A percentile compares a stretch with the other conserved stretches of the same genome.
Evolutionary conservation across 768 basidiomycete genomes (phyloP).

Genomic region (Tylopilus rubrobrunneus): DNA sequence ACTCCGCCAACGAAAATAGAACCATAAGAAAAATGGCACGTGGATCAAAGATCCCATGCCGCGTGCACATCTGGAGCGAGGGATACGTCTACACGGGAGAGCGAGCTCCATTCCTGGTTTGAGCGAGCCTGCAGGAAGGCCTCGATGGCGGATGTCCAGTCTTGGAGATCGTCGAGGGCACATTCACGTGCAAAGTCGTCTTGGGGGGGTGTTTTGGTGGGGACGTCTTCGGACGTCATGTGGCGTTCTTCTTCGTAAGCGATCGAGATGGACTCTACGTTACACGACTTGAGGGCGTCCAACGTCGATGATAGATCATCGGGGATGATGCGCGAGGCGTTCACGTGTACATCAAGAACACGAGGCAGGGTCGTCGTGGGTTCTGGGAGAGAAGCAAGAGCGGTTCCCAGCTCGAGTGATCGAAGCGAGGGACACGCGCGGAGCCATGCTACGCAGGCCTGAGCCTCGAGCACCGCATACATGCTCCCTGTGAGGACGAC

Average conservation of each 20-base stretch:
- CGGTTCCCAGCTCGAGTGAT: slow-evolving; percentile 19
- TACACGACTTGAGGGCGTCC: slow-evolving; percentile 13
- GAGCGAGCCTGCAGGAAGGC: slow-evolving; percentile 16
- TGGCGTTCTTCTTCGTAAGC: slow-evolving; percentile 14
- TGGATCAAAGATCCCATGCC: slow-evolving; percentile 22
- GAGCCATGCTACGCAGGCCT: slow-evolving; percentile 26
- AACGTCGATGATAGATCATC: slow-evolving; percentile 23
- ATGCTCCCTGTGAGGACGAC: slow-evolving; percentile 31
- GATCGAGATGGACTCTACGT: slow-evolving; percentile 22
- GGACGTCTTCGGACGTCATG: neutral
- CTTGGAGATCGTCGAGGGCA: slow-evolving; percentile 30
- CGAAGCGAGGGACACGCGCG: slow-evolving; percentile 20
- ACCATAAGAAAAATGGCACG: neutral
- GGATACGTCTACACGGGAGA: slow-evolving; percentile 16
- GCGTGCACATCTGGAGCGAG: slow-evolving; percentile 16
- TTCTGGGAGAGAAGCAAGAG: slow-evolving; percentile 18
- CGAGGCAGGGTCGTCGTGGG: neutral
- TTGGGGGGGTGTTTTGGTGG: neutral
- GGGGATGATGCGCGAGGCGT: slow-evolving; percentile 24
- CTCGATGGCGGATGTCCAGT: slow-evolving; percentile 23
- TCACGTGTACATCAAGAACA: slow-evolving; percentile 21
- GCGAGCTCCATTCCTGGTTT: slow-evolving; percentile 13
- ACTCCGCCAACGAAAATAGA: neutral
- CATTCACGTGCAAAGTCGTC: slow-evolving; percentile 29
- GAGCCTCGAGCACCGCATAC: slow-evolving; percentile 21